A percentile compares a stretch with the other conserved stretches of the same genome.
Evolutionary conservation across 2,329 filamentous ascomycete genomes (phyloP).

Genomic region (Phoma sp.): DNA sequence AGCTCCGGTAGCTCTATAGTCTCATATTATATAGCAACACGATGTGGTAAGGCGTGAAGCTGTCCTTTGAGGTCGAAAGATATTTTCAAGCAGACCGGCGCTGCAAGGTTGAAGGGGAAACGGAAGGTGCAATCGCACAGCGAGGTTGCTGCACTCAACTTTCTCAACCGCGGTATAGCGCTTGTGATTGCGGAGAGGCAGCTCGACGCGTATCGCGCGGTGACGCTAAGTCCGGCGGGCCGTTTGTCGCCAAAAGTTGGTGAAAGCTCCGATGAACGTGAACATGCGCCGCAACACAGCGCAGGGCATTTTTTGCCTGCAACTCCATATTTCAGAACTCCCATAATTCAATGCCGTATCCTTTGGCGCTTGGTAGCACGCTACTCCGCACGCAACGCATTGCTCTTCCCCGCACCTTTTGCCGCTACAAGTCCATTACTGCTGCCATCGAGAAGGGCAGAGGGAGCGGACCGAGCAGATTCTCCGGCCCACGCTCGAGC

Average conservation of each 20-base stretch:
- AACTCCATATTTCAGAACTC: too few species aligned
- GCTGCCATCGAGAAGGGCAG: constrained; percentile 42
- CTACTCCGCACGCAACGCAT: constrained; percentile 23
- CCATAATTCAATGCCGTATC: constrained; percentile 28
- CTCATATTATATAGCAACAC: neutral
- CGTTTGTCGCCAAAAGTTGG: constrained; percentile 11
- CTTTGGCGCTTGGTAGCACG: constrained; percentile 21
- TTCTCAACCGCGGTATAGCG: neutral
- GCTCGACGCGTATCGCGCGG: constrained; percentile 2
- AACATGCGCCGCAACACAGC: neutral
- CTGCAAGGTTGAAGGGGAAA: neutral
- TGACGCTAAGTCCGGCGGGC: constrained; percentile 8
- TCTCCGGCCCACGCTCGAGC: constrained; percentile 17
- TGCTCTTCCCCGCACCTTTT: constrained; percentile 23
- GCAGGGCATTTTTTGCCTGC: neutral
- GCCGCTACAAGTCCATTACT: constrained; percentile 41
- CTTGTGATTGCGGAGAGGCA: neutral
- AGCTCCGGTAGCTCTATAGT: neutral
- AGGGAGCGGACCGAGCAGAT: constrained; percentile 18
- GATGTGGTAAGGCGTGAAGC: neutral
- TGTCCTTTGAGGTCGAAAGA: neutral
- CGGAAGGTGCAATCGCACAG: neutral
- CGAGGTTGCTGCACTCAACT: neutral
- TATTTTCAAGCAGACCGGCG: neutral
- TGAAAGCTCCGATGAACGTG: constrained; percentile 7